Evolutionary conservation across 225 moss, liverwort and hornwort species (phyloP), one percentile per base, ranked within the genome.

Genomic region (Asterella californica): DNA sequence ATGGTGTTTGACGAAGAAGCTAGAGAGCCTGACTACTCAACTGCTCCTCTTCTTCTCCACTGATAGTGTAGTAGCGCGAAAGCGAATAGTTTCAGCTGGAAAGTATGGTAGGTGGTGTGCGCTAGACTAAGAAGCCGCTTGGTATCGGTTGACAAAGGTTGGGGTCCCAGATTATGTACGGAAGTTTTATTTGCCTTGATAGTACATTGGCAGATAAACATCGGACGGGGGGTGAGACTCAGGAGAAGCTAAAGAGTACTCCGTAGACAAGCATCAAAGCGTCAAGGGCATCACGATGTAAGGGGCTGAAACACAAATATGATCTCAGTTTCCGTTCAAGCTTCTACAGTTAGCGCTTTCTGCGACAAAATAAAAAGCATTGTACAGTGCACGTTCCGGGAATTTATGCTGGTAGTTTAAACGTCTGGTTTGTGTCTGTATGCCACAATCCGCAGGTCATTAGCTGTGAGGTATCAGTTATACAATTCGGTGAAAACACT

Each of bases 401-500:
- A 74, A 9, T 32, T 15, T 18, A 7, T 33, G 17, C 19, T 49
- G 32, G 5, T 32, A 5, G 52, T 29, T 73, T 14, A 49, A 73
- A 30, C 10, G 10, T 2, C 29, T 21, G 4, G 32, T 74, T 53
- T 50, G 18, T 24, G n/a, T 38, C 47, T 33, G 24, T 37, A 38
- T 32, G 49, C 57, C 38, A 59, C 70, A 21, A 52, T 81, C 72
- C 25, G 32, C 72, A 85, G 85, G 80, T 82, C 76, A 8, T 36
- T 77, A 21, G 72, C 53, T 67, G 68, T 85, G 57, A 66, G 72
- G 77, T 76, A n/a, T 67, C 79, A 73, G 48, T 33, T 79, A 8
- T 63, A 30, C 64, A 79, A 50, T 71, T 79, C 82, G 32, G 63
- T 75, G 74, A 81, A 69, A 62, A 75, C 68, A 30, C 78, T 84